A percentile compares a stretch with the other conserved stretches of the same genome.
These are phyloP conservation scores for Phytophthora pisi DNA, from an alignment of 352 stramenopile genomes.

Conservation along the genomic window DNA sequence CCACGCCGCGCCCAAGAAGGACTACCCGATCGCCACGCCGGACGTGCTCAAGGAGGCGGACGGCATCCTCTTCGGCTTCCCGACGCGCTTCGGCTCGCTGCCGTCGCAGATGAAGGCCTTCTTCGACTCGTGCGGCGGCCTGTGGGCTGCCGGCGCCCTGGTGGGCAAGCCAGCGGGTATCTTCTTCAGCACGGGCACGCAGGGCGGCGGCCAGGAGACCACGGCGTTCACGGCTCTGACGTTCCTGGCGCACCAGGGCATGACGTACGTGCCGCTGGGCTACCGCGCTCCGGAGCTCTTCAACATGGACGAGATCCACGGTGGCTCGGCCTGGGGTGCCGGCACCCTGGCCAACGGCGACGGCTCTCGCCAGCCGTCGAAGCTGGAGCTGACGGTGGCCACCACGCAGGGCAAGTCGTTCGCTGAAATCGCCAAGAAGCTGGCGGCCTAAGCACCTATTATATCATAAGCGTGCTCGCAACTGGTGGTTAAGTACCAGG, in stretches of 20 bases:
- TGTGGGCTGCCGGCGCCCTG: conserved; percentile 12
- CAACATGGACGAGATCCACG: conserved; percentile 26
- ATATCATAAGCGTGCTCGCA: conserved; percentile 3
- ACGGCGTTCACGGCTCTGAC: conserved; percentile 22
- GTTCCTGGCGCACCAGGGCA: conserved; percentile 22
- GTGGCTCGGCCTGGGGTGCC: conserved; percentile 15
- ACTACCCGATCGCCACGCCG: conserved; percentile 23
- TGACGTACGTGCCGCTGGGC: conserved; percentile 21
- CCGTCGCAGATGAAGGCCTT: conserved; percentile 26
- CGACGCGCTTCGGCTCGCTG: conserved; percentile 24
- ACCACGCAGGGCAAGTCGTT: conserved; percentile 26
- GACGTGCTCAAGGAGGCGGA: conserved; percentile 21
- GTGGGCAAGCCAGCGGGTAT: conserved; percentile 20
- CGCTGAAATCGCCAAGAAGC: conserved; percentile 67
- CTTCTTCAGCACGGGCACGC: conserved; percentile 23
- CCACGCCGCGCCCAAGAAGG: conserved; percentile 25
- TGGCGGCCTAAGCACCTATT: conserved; percentile 46
- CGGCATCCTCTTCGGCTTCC: conserved; percentile 26
- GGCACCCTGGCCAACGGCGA: conserved; percentile 10
- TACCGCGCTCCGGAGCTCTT: conserved; percentile 18
- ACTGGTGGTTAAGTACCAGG: neutral
- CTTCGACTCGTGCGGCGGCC: conserved; percentile 25
- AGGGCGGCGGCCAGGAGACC: conserved; percentile 22
- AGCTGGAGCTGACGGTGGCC: conserved; percentile 21
- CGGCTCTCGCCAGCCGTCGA: conserved; percentile 22